phyloP scores from a whole-genome alignment of 768 basidiomycete genomes.

The Boletus rex-veris region DNA sequence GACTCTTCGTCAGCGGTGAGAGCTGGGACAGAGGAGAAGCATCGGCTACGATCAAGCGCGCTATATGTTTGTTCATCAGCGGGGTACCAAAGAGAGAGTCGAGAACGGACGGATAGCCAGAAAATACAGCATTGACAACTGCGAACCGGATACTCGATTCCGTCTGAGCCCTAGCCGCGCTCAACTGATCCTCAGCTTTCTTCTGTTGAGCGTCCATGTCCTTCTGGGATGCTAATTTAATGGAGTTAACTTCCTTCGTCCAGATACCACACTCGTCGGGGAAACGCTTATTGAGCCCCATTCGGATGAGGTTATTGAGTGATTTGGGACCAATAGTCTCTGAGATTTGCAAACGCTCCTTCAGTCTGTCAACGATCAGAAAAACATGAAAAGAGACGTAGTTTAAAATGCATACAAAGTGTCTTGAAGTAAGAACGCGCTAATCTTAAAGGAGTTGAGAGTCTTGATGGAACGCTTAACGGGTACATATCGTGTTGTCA shows the following conservation, averaged over 20 bases:
- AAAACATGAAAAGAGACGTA: neutral
- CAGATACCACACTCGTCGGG: constrained; percentile 24
- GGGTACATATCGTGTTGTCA: constrained; percentile 31
- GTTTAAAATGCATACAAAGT: constrained; percentile 17
- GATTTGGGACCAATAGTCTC: constrained; percentile 21
- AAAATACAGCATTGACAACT: constrained; percentile 27
- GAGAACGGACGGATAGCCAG: constrained; percentile 19
- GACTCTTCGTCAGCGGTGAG: constrained; percentile 15
- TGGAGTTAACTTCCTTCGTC: constrained; percentile 13
- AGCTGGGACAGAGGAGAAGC: constrained; percentile 8
- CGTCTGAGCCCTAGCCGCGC: constrained; percentile 7
- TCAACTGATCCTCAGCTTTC: constrained; percentile 12
- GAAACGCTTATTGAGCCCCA: constrained; percentile 33
- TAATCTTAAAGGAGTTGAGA: constrained; percentile 4
- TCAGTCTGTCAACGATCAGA: constrained; percentile 17
- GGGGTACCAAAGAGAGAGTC: neutral
- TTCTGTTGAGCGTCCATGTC: constrained; percentile 6
- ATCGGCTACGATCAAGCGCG: constrained; percentile 17
- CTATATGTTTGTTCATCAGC: constrained; percentile 5
- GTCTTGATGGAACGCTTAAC: constrained; percentile 8
- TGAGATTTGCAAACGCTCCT: constrained; percentile 26
- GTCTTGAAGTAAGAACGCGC: constrained; percentile 19
- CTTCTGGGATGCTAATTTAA: neutral
- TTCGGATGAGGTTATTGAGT: constrained; percentile 27
- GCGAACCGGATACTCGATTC: constrained; percentile 23